Conservation (phyloP, 345 rosid genomes). For the Noccaea caerulescens region DNA sequence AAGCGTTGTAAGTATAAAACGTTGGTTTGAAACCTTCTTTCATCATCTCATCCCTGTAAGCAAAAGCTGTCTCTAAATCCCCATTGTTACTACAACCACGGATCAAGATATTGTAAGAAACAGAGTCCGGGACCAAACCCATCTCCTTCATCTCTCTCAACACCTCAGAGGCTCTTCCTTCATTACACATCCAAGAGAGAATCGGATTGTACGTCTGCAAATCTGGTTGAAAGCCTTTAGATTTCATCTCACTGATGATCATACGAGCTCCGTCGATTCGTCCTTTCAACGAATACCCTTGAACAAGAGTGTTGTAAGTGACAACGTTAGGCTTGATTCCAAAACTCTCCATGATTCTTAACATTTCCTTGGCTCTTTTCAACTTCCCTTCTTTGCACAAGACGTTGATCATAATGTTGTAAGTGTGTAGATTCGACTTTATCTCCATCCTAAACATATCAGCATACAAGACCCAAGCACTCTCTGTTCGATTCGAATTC, state of each 20-base stretch:
- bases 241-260: conserved; percentile 64
- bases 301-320: conserved; percentile 78
- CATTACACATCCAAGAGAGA: conserved; percentile 78
- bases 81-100: conserved; percentile 76
- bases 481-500: conserved; percentile 59
- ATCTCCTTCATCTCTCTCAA: conserved; percentile 63
- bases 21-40: conserved; percentile 64
- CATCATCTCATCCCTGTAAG: conserved; percentile 80
- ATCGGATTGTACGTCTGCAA: conserved; percentile 77
- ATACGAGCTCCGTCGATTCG: conserved; percentile 70
- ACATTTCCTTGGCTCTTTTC: conserved; percentile 72
- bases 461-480: conserved; percentile 87
- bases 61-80: conserved; percentile 63
- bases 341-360: conserved; percentile 62
- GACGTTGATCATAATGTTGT: conserved; percentile 86
- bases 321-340: conserved; percentile 74
- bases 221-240: conserved; percentile 67
- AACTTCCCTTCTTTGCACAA: conserved; percentile 88
- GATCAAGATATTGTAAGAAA: conserved; percentile 78
- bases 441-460: conserved; percentile 90
- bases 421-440: conserved; percentile 67
- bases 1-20: conserved; percentile 74
- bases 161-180: conserved; percentile 61
- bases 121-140: conserved; percentile 73
- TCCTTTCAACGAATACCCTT: conserved; percentile 71